Conservation (phyloP, 83 land plant genomes). For the Diphasiastrum complanatum region DNA sequence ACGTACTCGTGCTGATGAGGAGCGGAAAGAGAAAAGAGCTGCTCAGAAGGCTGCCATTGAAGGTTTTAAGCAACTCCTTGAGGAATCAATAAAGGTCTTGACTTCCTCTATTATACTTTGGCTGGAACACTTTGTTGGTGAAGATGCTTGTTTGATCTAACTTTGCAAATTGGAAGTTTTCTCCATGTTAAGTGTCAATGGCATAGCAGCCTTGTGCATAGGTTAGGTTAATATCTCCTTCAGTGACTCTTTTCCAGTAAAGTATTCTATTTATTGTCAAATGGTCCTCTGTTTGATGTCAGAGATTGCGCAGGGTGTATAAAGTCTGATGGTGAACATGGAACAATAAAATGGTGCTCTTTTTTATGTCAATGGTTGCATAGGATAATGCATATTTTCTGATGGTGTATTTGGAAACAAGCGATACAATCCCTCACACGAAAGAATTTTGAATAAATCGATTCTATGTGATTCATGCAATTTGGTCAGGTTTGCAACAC, state of each 20-base stretch:
- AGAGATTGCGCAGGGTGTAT: too few relatives aligned
- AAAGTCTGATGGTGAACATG: too few relatives aligned
- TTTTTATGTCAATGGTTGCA: too few relatives aligned
- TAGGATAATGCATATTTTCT: too few relatives aligned
- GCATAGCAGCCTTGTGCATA: not conserved
- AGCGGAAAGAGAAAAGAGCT: constrained; percentile 86
- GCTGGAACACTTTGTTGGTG: not conserved
- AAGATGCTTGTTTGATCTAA: not conserved
- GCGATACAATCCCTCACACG: too few relatives aligned
- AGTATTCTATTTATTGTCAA: not conserved
- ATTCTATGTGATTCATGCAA: too few relatives aligned
- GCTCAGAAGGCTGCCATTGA: constrained; percentile 91
- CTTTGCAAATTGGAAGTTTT: not conserved
- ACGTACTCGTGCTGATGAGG: constrained; percentile 88
- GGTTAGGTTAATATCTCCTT: not conserved
- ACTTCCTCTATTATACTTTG: not conserved
- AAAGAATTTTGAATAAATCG: too few relatives aligned
- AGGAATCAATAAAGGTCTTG: constrained; percentile 77
- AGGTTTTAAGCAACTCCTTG: constrained; percentile 76
- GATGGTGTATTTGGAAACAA: too few relatives aligned
- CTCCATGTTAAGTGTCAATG: not conserved
- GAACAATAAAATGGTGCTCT: not conserved
- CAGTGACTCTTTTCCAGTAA: not conserved
- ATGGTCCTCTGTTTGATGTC: constrained; percentile 3
- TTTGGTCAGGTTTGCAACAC: too few relatives aligned